A percentile compares a stretch with the other conserved stretches of the same genome.
These are phyloP conservation scores for Cephalotrichum gorgonifer DNA, from an alignment of 2,329 filamentous ascomycete genomes.

Conservation along the genomic window DNA sequence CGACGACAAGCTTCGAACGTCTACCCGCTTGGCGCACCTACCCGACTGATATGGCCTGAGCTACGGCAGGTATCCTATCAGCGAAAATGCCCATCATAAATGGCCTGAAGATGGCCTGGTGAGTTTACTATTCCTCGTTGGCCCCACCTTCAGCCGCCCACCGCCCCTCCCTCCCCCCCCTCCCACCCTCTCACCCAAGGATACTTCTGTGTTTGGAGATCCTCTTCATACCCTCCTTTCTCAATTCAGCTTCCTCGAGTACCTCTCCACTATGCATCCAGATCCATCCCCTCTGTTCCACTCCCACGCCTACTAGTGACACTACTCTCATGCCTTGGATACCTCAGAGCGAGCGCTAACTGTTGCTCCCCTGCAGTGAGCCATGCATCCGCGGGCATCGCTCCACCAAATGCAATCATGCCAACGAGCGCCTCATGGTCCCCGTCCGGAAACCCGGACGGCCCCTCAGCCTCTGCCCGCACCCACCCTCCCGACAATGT, in stretches of 20 bases:
- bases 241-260: too few species aligned
- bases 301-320: too few species aligned
- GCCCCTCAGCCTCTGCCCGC: constrained; percentile 59
- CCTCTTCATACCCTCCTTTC: too few species aligned
- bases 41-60: background rate
- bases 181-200: constrained; percentile 2
- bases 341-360: background rate
- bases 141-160: constrained; percentile 1
- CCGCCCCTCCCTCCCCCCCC: constrained; percentile 3
- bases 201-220: too few species aligned
- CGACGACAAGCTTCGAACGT: background rate
- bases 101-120: constrained; percentile 67
- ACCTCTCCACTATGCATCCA: too few species aligned
- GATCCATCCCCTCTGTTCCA: too few species aligned
- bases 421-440: constrained; percentile 55
- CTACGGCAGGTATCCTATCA: background rate
- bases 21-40: background rate
- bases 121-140: constrained; percentile 23
- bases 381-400: constrained; percentile 68
- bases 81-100: constrained; percentile 54
- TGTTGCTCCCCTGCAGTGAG: constrained; percentile 40
- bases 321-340: background rate
- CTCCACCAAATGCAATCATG: constrained; percentile 64
- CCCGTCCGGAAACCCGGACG: constrained; percentile 63
- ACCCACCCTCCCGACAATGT: constrained; percentile 51